Evolutionary conservation across 2,329 filamentous ascomycete genomes (phyloP), one percentile per base, ranked within the genome.

Genomic region (Keithomyces neogunnii): DNA sequence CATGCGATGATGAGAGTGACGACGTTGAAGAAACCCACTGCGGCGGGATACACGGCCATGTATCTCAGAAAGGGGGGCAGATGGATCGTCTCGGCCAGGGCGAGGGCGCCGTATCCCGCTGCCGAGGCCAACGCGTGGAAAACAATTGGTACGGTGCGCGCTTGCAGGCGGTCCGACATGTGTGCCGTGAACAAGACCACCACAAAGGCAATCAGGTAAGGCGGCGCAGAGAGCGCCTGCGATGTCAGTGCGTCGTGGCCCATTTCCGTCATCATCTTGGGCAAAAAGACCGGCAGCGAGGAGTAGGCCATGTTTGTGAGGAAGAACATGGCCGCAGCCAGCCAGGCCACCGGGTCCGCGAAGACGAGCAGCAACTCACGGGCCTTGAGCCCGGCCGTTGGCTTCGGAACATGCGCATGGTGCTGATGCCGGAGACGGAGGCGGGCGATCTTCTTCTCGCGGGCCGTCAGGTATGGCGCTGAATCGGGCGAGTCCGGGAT

Each of bases 271-370:
- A 95, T 77, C 55, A 95, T 89, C 29, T 86, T 89, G 36, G 89
- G 89, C 3, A 95, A 77, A 64, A 95, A 95, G 47, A 93, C 88
- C 3, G 90, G 90, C 64, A 95, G 82, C 28, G 87, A 92, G 62
- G 84, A 84, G 72, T 95, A 96, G 10, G 89, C 86, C 65, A 95
- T 86, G 68, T 96, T 95, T 62, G 86, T 84, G 66, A 85, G 82
- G 73, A 95, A 90, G 74, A 95, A 88, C 80, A 95, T 95, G 59
- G 81, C 68, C 1, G 89, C 85, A 4, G 87, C 87, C 42, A 92
- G 73, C 71, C 88, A 92, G 40, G 65, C 62, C 50, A 66, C 57
- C 46, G 67, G 67, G 53, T 69, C 66, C 35, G 54, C 46, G 47
- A 70, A 59, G 11, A 70, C 62, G 54, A 77, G 70, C 11, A 81